Conservation (phyloP, 2,329 filamentous ascomycete genomes). For the Aureobasidium leucospermi region DNA sequence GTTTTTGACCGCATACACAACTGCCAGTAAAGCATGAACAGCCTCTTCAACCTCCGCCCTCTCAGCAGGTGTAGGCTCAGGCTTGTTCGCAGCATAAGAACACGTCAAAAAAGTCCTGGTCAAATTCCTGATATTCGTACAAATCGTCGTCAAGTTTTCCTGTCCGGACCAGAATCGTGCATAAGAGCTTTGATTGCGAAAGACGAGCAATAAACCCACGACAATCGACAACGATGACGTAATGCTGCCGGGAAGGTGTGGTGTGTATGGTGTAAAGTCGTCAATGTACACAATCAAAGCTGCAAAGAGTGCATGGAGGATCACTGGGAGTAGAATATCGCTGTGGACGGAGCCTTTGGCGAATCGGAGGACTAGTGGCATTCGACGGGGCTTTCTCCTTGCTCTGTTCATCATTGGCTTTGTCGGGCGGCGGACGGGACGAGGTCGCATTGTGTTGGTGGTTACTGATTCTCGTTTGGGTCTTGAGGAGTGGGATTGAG, state of each 20-base stretch:
- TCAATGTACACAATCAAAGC: slow-evolving; percentile 53
- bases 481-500: background rate
- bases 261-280: slow-evolving; percentile 33
- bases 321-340: slow-evolving; percentile 50
- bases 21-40: slow-evolving; percentile 52
- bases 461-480: background rate
- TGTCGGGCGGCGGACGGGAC: background rate
- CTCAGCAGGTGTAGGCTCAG: slow-evolving; percentile 36
- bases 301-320: slow-evolving; percentile 52
- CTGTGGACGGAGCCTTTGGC: slow-evolving; percentile 57
- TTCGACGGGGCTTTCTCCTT: slow-evolving; percentile 41
- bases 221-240: slow-evolving; percentile 59
- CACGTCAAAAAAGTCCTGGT: slow-evolving; percentile 49
- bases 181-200: slow-evolving; percentile 58
- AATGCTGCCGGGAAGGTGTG: slow-evolving; percentile 50
- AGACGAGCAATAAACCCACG: slow-evolving; percentile 60
- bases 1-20: slow-evolving; percentile 58
- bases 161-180: slow-evolving; percentile 53
- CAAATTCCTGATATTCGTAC: slow-evolving; percentile 53
- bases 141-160: slow-evolving; percentile 46
- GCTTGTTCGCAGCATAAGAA: slow-evolving; percentile 26
- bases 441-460: background rate
- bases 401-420: slow-evolving; percentile 5
- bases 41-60: slow-evolving; percentile 51
- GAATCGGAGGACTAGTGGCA: slow-evolving; percentile 58